Evolutionary conservation across 1,284 basidiomycete species (phyloP), one percentile per base, ranked within the genome.

Genomic region (Wallemia ichthyophaga): DNA sequence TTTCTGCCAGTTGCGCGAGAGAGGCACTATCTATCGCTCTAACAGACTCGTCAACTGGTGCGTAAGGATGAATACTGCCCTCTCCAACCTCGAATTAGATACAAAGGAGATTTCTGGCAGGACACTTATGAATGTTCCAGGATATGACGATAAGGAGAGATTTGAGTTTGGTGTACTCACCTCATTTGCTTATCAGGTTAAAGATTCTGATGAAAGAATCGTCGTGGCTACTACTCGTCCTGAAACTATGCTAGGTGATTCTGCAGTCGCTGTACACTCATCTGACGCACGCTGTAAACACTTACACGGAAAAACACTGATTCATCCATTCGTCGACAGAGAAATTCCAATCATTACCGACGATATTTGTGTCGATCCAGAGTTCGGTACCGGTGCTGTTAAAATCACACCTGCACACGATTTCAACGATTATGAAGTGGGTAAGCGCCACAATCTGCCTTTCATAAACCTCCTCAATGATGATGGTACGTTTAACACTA

Each of bases 381-480:
- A 78, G 37, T 96, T 98, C 65, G 94, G 94, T 59, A 99, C 94
- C 25, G 94, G 94, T 71, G 94, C 92, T 2, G 92, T 98, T 61
- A 98, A 99, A 74, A 98, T 98, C 68, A 98, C 94, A 0, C 94
- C 94, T n/a, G 94, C 92, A 0, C 94, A 98, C 69, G 94, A 98
- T 69, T 83, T 81, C 32, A 94, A 94, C 68, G 92, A 98, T 76
- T 98, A 94, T 70, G 88, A 92, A 65, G 88, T 92, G 64, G 94
- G 88, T 27, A 69, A 80, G 66, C 74, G 92, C 56, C 88, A 98
- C 70, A 79, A 83, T 13, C 76, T 99, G 55, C 81, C 86, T 61
- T 94, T 96, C 68, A 85, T 99, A 73, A 95, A 85, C 69, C 84
- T 98, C 65, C 71, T 98, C 67, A 94, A 95, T 68, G 94, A 98